Base-by-base conservation (phyloP, 805 yeast genomes). In the Candida sonorensis region DNA sequence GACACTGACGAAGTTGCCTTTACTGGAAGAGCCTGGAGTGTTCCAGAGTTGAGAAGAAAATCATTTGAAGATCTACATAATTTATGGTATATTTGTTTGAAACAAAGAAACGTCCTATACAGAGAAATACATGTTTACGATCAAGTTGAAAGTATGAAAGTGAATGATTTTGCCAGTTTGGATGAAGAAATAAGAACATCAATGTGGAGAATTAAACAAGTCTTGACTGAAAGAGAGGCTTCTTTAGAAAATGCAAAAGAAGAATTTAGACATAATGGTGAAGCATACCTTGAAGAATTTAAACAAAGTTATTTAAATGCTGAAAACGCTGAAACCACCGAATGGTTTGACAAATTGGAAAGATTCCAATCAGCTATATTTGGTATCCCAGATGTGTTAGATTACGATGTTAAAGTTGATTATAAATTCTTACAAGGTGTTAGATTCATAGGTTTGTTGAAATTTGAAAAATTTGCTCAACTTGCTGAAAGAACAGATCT, bases 1-100 rank as follows among this genome's bases (percentile, higher is more conserved):
- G 53, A 65, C 2, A 58, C 69, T 3, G 72, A 66, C 2, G 83
- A 78, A 15, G 48, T 76, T 18, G 64, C 71, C 31, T 52, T 57
- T 18, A 61, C 64, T 8, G 78, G 92, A 11, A 70, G 95, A 47
- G 64, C 92, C 4, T 92, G 98, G 98, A 62, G 81, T 5, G 67
- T 87, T 33, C 81, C 86, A 4, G 97, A 90, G 54, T 71, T 92
- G 47, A 77, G 98, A 55, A 72, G 94, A 40, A 92, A 92, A 58
- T 75, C 85, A 12, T 92, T 87, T 51, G 92, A 87, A 25, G 98
- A 92, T 53, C 64, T 92, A 46, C 98, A 92, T 58, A 72, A 77
- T 23, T 65, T 92, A 48, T 92, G 98, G 97, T 90, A 85, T 55
- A 69, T 81, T 27, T 76, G 88, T 45, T 60, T 90, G 44, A 82